Base-by-base conservation (phyloP, 176 grass and related monocot genomes). In the Areca catechu region DNA sequence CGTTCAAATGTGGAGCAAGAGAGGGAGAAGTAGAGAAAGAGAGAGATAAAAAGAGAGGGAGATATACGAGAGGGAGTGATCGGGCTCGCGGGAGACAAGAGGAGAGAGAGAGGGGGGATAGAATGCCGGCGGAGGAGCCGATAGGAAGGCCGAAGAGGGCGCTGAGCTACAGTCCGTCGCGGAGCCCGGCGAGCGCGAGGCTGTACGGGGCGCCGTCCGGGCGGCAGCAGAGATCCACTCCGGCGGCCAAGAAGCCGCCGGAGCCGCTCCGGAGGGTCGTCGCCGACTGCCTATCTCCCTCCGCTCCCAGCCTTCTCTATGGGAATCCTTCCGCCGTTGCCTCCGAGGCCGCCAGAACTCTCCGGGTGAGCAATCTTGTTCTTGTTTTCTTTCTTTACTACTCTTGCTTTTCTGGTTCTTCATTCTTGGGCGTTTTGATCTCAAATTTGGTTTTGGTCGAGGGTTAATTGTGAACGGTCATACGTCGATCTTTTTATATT, bases 211-310 rank as follows among this genome's bases (percentile, higher is more conserved):
- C 71, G n/a, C 70, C 66, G 5, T 65, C 75, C 6, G 61, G 60
- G 57, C 64, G 50, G 70, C n/a, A 24, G 14, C 66, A 57, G 18
- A 47, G 21, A 19, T 16, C 25, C 15, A 75, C 84, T 57, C 65
- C 83, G 63, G 22, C 83, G 63, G 22, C 49, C 22, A 85, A 75
- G 62, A 92, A 91, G 75, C 93, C 87, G 28, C 87, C 87, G 21
- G 93, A 97, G 76, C 87, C 93, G 22, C 77, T 97, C 12, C 77
- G 83, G 34, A 70, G 86, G 37, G 87, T 86, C 23, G 93, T 97
- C 65, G 93, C 81, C 21, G 93, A 97, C 68, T 97, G 93, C 76
- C 82, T 97, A 65, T 97, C 87, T 16, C 87, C 87, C 22, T 78
- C 80, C 43, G 69, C 93, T 2, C 67, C 80, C 15, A 83, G 88